Evolutionary conservation across 2,329 filamentous ascomycete species (phyloP), one percentile per base, ranked within the genome.

Genomic region (Colletotrichum sp.): DNA sequence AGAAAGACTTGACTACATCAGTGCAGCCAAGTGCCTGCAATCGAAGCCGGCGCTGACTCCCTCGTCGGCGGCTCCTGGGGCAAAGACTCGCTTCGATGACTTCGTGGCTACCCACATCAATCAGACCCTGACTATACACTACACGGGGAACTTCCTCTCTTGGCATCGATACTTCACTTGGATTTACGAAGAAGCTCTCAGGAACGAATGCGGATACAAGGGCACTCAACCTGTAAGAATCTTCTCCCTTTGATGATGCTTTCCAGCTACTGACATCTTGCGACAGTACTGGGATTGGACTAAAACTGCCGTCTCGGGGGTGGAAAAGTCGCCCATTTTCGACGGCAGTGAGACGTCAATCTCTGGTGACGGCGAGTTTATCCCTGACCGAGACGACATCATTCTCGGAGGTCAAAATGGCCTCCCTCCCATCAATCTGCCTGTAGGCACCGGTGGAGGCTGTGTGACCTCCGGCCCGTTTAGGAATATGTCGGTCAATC

Each of bases 361-460:
- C 78, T 84, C 83, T 6, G 87, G 88, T 2, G 85, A 91, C 62
- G 89, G 89, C 8, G 80, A 75, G 15, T 79, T 70, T 62, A 78
- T 82, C 30, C 75, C 80, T 0, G 55, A 79, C 61, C 71, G 79
- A 18, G 72, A 76, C 5, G 79, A 79, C 26, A 77, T 81, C 8
- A 71, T 80, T 4, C 76, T 82, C 15, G 85, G 79, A 32, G 77
- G 77, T 28, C 77, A 77, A 8, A 84, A 76, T 21, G 78, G 77
- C 4, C 77, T 83, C 3, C 79, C 78, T 8, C 76, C 79, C 2
- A 48, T 83, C 26, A 75, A 76, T 32, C 79, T 89, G 12, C 86
- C 88, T 1, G 83, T 88, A 1, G 90, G 89, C 8, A 83, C 83
- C 2, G 91, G 91, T 6, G 90, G 91, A 52, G 91, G 90, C 28